phyloP scores from a whole-genome alignment of 352 stramenopile species.

The Peronospora belbahrii region DNA sequence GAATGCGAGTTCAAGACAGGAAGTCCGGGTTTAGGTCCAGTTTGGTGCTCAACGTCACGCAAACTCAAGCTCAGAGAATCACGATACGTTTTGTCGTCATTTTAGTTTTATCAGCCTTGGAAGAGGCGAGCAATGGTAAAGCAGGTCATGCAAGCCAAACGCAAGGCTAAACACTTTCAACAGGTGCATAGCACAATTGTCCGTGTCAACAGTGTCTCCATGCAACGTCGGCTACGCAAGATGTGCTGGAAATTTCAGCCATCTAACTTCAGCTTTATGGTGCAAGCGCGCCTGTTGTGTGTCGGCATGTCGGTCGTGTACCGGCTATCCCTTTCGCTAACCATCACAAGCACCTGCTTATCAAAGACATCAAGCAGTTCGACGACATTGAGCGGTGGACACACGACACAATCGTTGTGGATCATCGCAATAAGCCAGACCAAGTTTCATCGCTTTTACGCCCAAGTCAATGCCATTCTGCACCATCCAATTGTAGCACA shows the following conservation, averaged over 20 bases:
- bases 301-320: conserved; percentile 51
- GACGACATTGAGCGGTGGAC: conserved; percentile 5
- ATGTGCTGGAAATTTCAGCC: conserved; percentile 55
- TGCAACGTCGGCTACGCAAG: conserved; percentile 47
- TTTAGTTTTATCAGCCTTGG: too few species aligned
- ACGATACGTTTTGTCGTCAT: too few species aligned
- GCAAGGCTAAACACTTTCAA: conserved; percentile 26
- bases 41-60: too few species aligned
- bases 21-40: too few species aligned
- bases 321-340: conserved; percentile 36
- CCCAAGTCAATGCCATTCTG: conserved; percentile 35
- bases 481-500: conserved; percentile 25
- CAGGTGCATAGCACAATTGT: conserved; percentile 12
- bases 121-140: conserved; percentile 22
- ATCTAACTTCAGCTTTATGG: conserved; percentile 36
- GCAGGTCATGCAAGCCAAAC: conserved; percentile 13
- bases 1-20: too few species aligned
- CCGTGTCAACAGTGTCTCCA: conserved; percentile 10
- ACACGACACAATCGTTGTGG: conserved; percentile 36
- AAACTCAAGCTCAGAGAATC: too few species aligned
- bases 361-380: conserved; percentile 6
- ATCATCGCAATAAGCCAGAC: conserved; percentile 55
- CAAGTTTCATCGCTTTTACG: conserved; percentile 46
- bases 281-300: conserved; percentile 43
- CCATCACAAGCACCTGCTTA: conserved; percentile 18